Conservation (phyloP, 2,329 filamentous ascomycete species). For the Aspergillus fischeri region DNA sequence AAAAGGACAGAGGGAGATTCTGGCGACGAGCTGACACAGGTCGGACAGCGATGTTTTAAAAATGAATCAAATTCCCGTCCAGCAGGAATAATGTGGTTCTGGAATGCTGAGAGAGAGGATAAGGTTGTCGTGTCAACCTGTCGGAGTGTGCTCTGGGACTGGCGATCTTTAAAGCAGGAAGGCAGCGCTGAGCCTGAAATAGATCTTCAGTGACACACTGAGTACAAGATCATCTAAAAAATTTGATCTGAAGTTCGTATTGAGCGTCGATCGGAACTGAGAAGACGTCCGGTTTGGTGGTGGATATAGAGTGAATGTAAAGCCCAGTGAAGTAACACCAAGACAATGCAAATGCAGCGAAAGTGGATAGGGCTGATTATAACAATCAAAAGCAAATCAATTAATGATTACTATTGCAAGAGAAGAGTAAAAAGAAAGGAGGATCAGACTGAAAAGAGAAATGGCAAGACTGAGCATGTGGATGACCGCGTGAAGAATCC, state of each 20-base stretch:
- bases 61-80: conserved; percentile 18
- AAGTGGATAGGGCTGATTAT: background rate
- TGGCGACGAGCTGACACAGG: background rate
- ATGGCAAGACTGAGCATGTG: conserved; percentile 23
- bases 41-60: background rate
- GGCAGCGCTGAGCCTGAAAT: background rate
- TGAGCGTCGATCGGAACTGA: background rate
- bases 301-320: background rate
- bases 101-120: conserved; percentile 28
- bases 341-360: background rate
- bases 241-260: conserved; percentile 11
- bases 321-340: background rate
- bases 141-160: background rate
- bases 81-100: conserved; percentile 26
- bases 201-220: background rate
- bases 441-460: conserved; percentile 11
- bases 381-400: background rate
- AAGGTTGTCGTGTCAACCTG: conserved; percentile 36
- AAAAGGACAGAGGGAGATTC: background rate
- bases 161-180: conserved; percentile 1
- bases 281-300: background rate
- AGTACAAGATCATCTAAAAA: conserved; percentile 34
- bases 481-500: conserved; percentile 33
- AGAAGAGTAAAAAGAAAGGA: conserved; percentile 12
- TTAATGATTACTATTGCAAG: conserved; percentile 2